Evolutionary conservation across 1,284 basidiomycete species (phyloP).

Genomic region (Ceratobasidium sp.): DNA sequence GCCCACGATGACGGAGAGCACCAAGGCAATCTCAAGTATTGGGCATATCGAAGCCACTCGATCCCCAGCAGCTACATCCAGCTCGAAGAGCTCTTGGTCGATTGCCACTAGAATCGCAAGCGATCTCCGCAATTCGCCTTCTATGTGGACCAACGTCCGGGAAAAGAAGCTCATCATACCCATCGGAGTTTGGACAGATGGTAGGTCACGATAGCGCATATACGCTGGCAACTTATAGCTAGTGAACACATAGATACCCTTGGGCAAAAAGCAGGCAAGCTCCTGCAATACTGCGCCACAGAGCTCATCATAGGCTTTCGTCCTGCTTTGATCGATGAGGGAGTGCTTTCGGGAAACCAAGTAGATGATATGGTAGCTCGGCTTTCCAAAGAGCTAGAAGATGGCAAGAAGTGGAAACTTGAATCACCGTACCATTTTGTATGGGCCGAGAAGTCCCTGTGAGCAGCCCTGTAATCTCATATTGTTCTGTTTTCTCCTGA

Average conservation of each 20-base stretch:
- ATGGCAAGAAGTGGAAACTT: slow-evolving; percentile 26
- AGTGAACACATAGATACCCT: not conserved
- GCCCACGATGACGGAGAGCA: slow-evolving; percentile 16
- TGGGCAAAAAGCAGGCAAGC: slow-evolving; percentile 12
- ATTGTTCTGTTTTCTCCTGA: not conserved
- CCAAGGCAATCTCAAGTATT: slow-evolving; percentile 8
- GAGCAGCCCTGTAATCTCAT: not conserved
- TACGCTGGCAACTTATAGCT: not conserved
- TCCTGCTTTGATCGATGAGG: slow-evolving; percentile 8
- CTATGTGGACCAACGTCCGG: slow-evolving; percentile 27
- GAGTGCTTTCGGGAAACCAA: slow-evolving; percentile 2
- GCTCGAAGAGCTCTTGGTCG: slow-evolving; percentile 4
- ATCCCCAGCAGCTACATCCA: not conserved
- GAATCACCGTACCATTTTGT: slow-evolving; percentile 29
- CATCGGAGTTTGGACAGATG: slow-evolving; percentile 28
- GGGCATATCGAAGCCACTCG: slow-evolving; percentile 3
- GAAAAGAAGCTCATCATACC: slow-evolving; percentile 21
- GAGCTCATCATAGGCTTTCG: slow-evolving; percentile 25
- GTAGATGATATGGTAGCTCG: slow-evolving; percentile 3
- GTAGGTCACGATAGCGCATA: not conserved
- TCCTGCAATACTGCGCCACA: slow-evolving; percentile 19
- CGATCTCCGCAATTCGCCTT: slow-evolving; percentile 10
- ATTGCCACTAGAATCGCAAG: slow-evolving; percentile 19
- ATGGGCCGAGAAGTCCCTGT: slow-evolving; percentile 9
- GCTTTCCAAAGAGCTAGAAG: slow-evolving; percentile 9